Evolutionary conservation across 192 early-diverging fungal species (phyloP).

Genomic region (Spinellus fusiger): DNA sequence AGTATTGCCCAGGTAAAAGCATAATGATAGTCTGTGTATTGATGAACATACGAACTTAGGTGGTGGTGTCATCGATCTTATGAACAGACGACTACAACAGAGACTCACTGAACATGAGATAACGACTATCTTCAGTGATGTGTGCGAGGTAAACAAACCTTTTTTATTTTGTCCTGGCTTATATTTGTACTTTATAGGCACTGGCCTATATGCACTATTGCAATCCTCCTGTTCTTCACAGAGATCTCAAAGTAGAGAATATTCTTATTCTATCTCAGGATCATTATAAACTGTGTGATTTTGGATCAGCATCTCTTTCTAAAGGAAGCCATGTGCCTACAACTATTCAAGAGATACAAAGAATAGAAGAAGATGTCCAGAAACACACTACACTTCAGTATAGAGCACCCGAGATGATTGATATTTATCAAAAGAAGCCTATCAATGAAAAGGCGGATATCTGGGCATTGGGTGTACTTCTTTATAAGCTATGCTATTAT

Average conservation of each 20-base stretch:
- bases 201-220: slow-evolving; percentile 90
- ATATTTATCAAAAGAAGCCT: slow-evolving; percentile 79
- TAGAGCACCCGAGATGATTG: slow-evolving; percentile 91
- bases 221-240: slow-evolving; percentile 75
- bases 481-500: slow-evolving; percentile 96
- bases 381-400: slow-evolving; percentile 91
- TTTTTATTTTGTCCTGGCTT: neutral
- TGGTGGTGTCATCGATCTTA: slow-evolving; percentile 76
- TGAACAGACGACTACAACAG: slow-evolving; percentile 73
- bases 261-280: slow-evolving; percentile 54
- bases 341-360: slow-evolving; percentile 61
- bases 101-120: slow-evolving; percentile 81
- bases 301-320: slow-evolving; percentile 77
- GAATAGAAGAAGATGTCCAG: slow-evolving; percentile 86
- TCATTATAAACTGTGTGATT: slow-evolving; percentile 89
- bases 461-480: slow-evolving; percentile 81
- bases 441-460: slow-evolving; percentile 76
- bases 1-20: slow-evolving; percentile 72
- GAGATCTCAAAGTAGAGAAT: slow-evolving; percentile 87
- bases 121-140: slow-evolving; percentile 81
- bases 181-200: slow-evolving; percentile 40
- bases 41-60: slow-evolving; percentile 31
- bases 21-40: neutral
- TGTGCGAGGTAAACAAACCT: slow-evolving; percentile 50
- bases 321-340: slow-evolving; percentile 51